These are phyloP conservation scores for Hypoxylon sp. DNA, from an alignment of 2,329 filamentous ascomycete species.

Conservation along the genomic window DNA sequence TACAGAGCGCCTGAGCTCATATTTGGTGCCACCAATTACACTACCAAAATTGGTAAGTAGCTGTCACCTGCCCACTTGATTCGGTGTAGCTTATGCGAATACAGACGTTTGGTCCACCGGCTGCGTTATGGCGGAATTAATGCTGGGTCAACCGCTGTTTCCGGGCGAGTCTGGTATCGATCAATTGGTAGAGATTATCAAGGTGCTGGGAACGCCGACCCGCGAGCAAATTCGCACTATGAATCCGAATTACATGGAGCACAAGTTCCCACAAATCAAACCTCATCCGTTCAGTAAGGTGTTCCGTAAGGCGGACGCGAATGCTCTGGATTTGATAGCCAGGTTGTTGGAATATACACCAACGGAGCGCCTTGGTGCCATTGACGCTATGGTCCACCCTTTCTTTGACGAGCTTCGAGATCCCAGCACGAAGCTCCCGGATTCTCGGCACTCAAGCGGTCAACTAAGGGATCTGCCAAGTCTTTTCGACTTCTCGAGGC, in stretches of 20 bases:
- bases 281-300: slow-evolving; percentile 99
- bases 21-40: slow-evolving; percentile 99
- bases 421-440: slow-evolving; percentile 88
- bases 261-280: slow-evolving; percentile 99
- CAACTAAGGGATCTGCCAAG: slow-evolving; percentile 84
- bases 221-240: slow-evolving; percentile 99
- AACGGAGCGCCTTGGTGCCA: slow-evolving; percentile 90
- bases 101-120: slow-evolving; percentile 99
- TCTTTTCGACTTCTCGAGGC: slow-evolving; percentile 92
- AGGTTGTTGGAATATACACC: slow-evolving; percentile 96
- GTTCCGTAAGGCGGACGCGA: slow-evolving; percentile 93
- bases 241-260: slow-evolving; percentile 99
- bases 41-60: slow-evolving; percentile 96
- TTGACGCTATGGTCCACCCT: slow-evolving; percentile 97
- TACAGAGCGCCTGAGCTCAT: slow-evolving; percentile 98
- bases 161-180: slow-evolving; percentile 98
- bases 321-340: slow-evolving; percentile 95
- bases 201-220: slow-evolving; percentile 95
- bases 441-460: slow-evolving; percentile 90
- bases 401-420: slow-evolving; percentile 98
- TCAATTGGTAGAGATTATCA: slow-evolving; percentile 99
- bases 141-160: slow-evolving; percentile 98
- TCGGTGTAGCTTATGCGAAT: slow-evolving; percentile 18
- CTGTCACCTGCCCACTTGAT: slow-evolving; percentile 34
- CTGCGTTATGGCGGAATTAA: slow-evolving; percentile 99